Base-by-base conservation (phyloP, 768 basidiomycete genomes). In the Termitomyces sp. region DNA sequence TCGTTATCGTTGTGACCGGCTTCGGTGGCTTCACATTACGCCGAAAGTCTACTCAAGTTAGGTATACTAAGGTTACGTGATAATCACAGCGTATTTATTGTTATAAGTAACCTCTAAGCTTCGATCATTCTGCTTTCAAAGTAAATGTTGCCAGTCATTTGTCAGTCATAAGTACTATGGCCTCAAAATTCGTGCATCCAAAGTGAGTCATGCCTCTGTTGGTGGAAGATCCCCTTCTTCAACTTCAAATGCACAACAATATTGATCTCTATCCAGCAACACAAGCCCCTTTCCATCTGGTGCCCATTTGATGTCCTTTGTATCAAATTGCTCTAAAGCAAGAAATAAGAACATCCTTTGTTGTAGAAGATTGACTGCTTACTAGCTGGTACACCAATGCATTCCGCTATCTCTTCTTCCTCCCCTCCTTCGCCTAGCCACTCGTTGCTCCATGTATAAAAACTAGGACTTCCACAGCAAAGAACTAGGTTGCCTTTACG, bases 321-420 rank as follows among this genome's bases (percentile, higher is more conserved):
- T 79, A 54, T 85, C 81, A 61, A 95, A 95, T 65, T 81, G 79
- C 57, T 83, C 89, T 90, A 52, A 16, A 50, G 11, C n/a, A 47
- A 42, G 23, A 40, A 61, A 27, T 67, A 21, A 64, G 57, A 32
- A 56, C 58, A 65, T 58, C 19, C 11, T 5, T n/a, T 23, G 32
- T n/a, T 23, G 32, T 43, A 19, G 39, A 30, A 48, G 16, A 57
- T 59, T 28, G 4, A 11, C 54, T 28, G 81, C 91, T 72, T 66
- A 89, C 90, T 83, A n/a, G 88, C 81, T 34, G 94, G 94, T 4
- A 97, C 83, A 7, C 91, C 91, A 34, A 95, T 82, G 63, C 92
- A 95, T 69, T 96, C 94, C 3, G 92, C 91, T 72, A 93, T 87
- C 64, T 93, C 92, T 64, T 83, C 85, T 43, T 80, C 79, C 19